These are phyloP conservation scores for Sarocladium oryzae DNA, from an alignment of 2,329 filamentous ascomycete genomes.

Conservation along the genomic window DNA sequence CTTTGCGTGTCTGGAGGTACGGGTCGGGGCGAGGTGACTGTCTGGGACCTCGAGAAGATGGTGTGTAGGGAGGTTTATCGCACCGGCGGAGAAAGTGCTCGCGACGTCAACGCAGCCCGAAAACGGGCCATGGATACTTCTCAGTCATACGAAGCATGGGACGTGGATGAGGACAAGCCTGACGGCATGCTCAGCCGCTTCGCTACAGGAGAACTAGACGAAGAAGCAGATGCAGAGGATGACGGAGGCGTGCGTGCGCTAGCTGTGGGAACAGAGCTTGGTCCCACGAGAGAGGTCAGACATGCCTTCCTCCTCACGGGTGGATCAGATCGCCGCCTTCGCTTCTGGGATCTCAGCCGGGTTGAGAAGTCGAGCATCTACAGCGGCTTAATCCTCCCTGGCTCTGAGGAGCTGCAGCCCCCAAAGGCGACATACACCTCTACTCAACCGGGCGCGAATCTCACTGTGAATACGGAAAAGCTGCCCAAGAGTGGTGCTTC, in stretches of 20 bases:
- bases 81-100: constrained; percentile 33
- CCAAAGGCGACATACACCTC: constrained; percentile 66
- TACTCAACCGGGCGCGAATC: constrained; percentile 53
- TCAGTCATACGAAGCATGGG: constrained; percentile 73
- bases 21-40: constrained; percentile 75
- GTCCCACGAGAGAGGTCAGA: constrained; percentile 56
- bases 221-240: constrained; percentile 39
- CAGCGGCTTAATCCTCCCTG: constrained; percentile 47
- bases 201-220: constrained; percentile 64
- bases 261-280: constrained; percentile 57
- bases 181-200: constrained; percentile 85
- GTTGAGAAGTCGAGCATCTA: constrained; percentile 74
- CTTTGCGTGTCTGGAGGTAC: constrained; percentile 86
- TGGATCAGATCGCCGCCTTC: constrained; percentile 81
- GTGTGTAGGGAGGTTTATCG: constrained; percentile 86
- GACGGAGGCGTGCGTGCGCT: constrained; percentile 71
- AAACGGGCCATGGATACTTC: constrained; percentile 44
- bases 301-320: constrained; percentile 82
- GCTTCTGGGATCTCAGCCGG: constrained; percentile 85
- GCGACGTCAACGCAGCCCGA: not conserved
- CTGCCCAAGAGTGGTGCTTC: constrained; percentile 28
- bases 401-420: constrained; percentile 41
- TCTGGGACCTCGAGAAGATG: constrained; percentile 91
- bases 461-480: constrained; percentile 62
- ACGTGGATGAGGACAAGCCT: constrained; percentile 81